Evolutionary conservation across 345 rosid genomes (phyloP).

Genomic region (Eucalyptus coolabah): DNA sequence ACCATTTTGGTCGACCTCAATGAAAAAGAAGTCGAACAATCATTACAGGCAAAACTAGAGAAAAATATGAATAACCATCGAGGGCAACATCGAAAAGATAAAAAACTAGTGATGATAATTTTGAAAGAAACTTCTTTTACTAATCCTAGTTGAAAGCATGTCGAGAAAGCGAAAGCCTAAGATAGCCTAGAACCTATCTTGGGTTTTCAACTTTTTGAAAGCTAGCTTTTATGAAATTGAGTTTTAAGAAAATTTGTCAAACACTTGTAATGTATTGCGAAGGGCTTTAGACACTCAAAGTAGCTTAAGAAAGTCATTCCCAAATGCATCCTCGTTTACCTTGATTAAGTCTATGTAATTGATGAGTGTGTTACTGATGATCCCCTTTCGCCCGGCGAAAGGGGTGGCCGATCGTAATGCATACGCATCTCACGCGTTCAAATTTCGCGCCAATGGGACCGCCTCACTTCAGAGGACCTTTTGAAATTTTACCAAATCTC

Average conservation of each 20-base stretch:
- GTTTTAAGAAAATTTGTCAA: too few relatives aligned
- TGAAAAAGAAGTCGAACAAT: fast-evolving
- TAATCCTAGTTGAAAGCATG: fast-evolving
- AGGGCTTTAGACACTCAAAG: too few relatives aligned
- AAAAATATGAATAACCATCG: too few relatives aligned
- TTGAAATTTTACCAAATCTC: neutral
- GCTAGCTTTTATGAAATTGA: too few relatives aligned
- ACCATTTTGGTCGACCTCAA: too few relatives aligned
- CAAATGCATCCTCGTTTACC: fast-evolving
- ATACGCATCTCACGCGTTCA: neutral
- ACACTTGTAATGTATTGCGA: too few relatives aligned
- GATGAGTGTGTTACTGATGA: neutral
- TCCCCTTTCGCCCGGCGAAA: neutral
- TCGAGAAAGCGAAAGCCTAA: too few relatives aligned
- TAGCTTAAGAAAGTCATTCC: too few relatives aligned
- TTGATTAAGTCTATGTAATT: neutral
- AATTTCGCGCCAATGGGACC: neutral
- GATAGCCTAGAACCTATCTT: fast-evolving
- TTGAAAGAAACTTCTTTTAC: too few relatives aligned
- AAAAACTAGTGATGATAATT: too few relatives aligned
- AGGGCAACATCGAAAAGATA: too few relatives aligned
- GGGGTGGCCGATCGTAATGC: neutral
- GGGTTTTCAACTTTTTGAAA: fast-evolving
- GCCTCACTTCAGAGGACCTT: neutral
- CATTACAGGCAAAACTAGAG: too few relatives aligned